Base-by-base conservation (phyloP, 768 basidiomycete genomes). In the Serendipita sp. region DNA sequence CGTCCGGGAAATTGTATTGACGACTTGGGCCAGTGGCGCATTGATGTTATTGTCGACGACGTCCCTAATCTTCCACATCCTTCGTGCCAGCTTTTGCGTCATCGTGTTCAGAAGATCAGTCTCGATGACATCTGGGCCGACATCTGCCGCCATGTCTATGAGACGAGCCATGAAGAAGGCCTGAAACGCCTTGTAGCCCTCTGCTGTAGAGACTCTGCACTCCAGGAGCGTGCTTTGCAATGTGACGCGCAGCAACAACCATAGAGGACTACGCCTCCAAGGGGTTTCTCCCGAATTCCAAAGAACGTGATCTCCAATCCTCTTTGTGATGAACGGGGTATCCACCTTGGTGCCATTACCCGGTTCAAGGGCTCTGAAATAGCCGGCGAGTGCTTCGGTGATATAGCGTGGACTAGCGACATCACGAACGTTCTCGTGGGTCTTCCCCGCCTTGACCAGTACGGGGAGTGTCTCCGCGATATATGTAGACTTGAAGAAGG, bases 211-310 rank as follows among this genome's bases (percentile, higher is more conserved):
- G 32, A 53, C 48, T 53, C 0, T 53, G 48, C 5, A 32, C 35
- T 67, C 2, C 8, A 65, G 66, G 4, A 76, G 44, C 0, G 76
- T 65, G 1, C 72, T 74, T 53, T 78, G 76, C 18, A 78, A 67
- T 0, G 74, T 73, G 3, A 83, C 77, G 7, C 81, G 78, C 37
- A 80, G 69, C 10, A 80, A 68, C 3, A 81, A 75, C 81, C 81
- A 83, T 11, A 80, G 70, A 0, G 79, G 71, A 4, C 80, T 79
- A 30, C 81, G 74, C 30, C 82, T 72, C 81, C 81, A 83, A 11
- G 73, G 81, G 8, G 5, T 53, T 8, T 8, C 7, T 8, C 8
- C 32, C 32, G 18, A 18, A 34, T 32, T 53, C 32, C 18, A 24
- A 64, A 74, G 70, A 2, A 80, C 76, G 28, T 83, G 78, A 62